Conservation (phyloP, 306 rosid species). For the Sicyos baderoa region DNA sequence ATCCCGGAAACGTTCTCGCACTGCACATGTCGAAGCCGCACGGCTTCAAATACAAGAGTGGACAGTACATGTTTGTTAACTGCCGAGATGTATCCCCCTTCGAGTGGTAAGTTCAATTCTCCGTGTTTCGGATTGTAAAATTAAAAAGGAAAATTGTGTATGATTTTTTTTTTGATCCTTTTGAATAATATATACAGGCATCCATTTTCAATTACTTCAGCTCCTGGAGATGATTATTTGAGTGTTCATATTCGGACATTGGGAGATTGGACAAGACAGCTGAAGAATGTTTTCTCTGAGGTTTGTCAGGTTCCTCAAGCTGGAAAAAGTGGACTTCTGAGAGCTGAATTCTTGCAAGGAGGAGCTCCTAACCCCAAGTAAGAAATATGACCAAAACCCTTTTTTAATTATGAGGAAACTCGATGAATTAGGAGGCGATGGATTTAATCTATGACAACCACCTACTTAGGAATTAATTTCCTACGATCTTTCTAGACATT, state of each 20-base stretch:
- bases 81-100: conserved; percentile 47
- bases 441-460: too few relatives aligned
- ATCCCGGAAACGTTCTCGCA: conserved; percentile 51
- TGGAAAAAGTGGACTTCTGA: conserved; percentile 47
- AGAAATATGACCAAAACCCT: too few relatives aligned
- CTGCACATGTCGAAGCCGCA: conserved; percentile 51
- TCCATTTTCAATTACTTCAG: too few relatives aligned
- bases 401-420: too few relatives aligned
- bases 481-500: too few relatives aligned
- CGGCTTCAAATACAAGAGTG: conserved; percentile 48
- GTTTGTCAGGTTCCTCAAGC: conserved; percentile 40
- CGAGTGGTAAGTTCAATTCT: conserved; percentile 34
- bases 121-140: neutral
- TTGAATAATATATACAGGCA: conserved; percentile 35
- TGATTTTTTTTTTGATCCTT: too few relatives aligned
- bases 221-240: too few relatives aligned
- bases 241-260: too few relatives aligned
- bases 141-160: too few relatives aligned
- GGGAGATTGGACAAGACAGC: conserved; percentile 56
- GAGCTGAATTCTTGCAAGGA: conserved; percentile 37
- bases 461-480: too few relatives aligned
- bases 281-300: conserved; percentile 43
- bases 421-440: too few relatives aligned
- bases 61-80: conserved; percentile 57
- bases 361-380: conserved; percentile 30